Percentiles rank a stretch among this genome's conserved stretches.
Evolutionary conservation across 345 rosid species (phyloP).

Genomic region (sweet orange (Citrus sinensis)): DVS_A1.0 CM039168.1:529501-530000

Average conservation of each 20-base stretch:
- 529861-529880: background rate
- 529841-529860: background rate
- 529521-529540: no score
- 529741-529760: background rate
- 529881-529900: background rate
- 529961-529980: background rate
- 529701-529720: conserved; percentile 55
- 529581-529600: conserved; percentile 76
- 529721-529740: background rate
- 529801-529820: background rate
- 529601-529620: conserved; percentile 95
- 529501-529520: background rate
- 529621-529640: conserved; percentile 65
- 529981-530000: conserved; percentile 46
- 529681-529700: conserved; percentile 62
- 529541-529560: background rate
- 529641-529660: conserved; percentile 79
- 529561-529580: conserved; percentile 39
- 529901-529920: conserved; percentile 6
- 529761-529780: conserved; percentile 18
- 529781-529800: conserved; percentile 28
- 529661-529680: conserved; percentile 78
- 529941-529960: background rate
- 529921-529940: background rate
- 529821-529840: background rate